Evolutionary conservation across 73 alveolate species (phyloP).

Genomic region (Tetrahymena borealis): DNA sequence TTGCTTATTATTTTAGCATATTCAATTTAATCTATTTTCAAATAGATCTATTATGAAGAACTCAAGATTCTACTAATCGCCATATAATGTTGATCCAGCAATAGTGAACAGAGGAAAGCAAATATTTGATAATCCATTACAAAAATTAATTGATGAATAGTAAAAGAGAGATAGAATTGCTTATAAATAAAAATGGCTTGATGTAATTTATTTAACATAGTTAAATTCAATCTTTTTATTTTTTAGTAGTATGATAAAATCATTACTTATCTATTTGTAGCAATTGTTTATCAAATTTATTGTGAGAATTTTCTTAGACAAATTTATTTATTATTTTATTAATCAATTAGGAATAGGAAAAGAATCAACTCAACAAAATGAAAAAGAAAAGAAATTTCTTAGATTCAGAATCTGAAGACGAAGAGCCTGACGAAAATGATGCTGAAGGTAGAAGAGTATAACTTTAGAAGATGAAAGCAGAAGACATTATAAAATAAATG

Average conservation of each 20-base stretch:
- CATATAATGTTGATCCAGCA: constrained; percentile 36
- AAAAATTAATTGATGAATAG: constrained; percentile 16
- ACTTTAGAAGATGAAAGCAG: constrained; percentile 28
- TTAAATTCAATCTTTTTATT: too few species aligned
- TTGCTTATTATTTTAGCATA: background rate
- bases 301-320: background rate
- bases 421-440: background rate
- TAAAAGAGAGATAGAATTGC: constrained; percentile 17
- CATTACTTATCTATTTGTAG: too few species aligned
- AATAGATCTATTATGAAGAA: background rate
- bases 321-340: background rate
- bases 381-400: background rate
- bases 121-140: constrained; percentile 8
- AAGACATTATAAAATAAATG: constrained; percentile 20
- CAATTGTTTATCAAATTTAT: too few species aligned
- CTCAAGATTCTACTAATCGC: constrained; percentile 33
- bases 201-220: too few species aligned
- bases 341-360: constrained; percentile 6
- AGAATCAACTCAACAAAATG: background rate
- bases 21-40: background rate
- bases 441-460: background rate
- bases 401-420: background rate
- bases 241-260: too few species aligned
- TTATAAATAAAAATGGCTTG: constrained; percentile 23
- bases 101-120: constrained; percentile 6